A percentile compares a stretch with the other conserved stretches of the same genome.
phyloP scores from a whole-genome alignment of 768 basidiomycete genomes.

The Boletus vermiculosoides region DNA sequence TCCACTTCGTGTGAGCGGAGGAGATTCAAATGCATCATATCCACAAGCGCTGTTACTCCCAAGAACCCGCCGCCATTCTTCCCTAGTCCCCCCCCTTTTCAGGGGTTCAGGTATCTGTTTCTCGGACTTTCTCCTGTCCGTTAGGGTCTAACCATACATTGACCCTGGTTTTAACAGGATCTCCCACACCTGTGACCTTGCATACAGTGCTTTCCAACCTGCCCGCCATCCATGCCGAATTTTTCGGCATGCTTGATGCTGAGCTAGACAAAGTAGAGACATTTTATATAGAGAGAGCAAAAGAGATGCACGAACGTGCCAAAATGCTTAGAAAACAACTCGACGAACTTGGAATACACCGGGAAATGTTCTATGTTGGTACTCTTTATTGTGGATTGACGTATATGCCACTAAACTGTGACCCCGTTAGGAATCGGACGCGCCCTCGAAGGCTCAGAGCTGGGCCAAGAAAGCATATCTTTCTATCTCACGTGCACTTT shows the following conservation, averaged over 20 bases:
- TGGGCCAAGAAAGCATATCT: slow-evolving; percentile 16
- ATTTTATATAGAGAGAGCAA: slow-evolving; percentile 76
- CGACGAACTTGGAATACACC: slow-evolving; percentile 69
- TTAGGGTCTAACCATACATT: not conserved
- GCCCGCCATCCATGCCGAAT: slow-evolving; percentile 59
- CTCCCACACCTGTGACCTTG: slow-evolving; percentile 35
- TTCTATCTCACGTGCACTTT: slow-evolving; percentile 6
- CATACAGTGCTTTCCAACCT: slow-evolving; percentile 53
- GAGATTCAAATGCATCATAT: not conserved
- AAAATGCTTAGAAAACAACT: slow-evolving; percentile 64
- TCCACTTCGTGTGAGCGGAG: slow-evolving; percentile 1
- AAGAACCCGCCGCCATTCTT: not conserved
- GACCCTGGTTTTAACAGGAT: slow-evolving; percentile 7
- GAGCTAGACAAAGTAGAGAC: slow-evolving; percentile 83
- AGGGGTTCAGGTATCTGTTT: slow-evolving; percentile 13
- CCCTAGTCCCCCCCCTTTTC: not conserved
- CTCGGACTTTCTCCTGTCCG: no score
- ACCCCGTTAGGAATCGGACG: slow-evolving; percentile 14
- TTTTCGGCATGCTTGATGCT: slow-evolving; percentile 73
- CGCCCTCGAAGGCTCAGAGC: slow-evolving; percentile 1
- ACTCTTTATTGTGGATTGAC: slow-evolving; percentile 11
- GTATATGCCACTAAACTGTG: not conserved
- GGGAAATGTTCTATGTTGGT: slow-evolving; percentile 53
- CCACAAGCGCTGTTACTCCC: slow-evolving; percentile 1
- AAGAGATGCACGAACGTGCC: slow-evolving; percentile 52